Percentiles rank a stretch among this genome's conserved stretches.
These are phyloP conservation scores for Candida stauntonica DNA, from an alignment of 805 yeast genomes.

Conservation along the genomic window DNA sequence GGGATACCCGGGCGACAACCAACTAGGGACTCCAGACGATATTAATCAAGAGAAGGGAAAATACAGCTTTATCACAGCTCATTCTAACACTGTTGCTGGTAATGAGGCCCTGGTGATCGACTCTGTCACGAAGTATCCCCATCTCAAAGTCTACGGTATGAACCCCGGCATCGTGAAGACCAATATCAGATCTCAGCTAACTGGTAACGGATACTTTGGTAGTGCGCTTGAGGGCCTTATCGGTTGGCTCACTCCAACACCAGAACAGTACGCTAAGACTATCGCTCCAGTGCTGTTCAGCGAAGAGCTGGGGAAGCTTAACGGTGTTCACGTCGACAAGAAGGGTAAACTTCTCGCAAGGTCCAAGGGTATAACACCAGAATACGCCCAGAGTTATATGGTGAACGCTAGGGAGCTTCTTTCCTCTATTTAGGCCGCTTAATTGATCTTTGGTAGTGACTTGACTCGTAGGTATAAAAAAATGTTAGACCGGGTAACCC, in stretches of 20 bases:
- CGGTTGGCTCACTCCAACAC: conserved; percentile 29
- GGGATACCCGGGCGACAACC: conserved; percentile 37
- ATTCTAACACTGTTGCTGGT: conserved; percentile 40
- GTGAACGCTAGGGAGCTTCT: conserved; percentile 25
- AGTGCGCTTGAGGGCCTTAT: conserved; percentile 27
- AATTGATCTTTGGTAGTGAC: conserved; percentile 1
- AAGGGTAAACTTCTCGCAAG: conserved; percentile 27
- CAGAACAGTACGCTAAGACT: conserved; percentile 31
- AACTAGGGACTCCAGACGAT: conserved; percentile 32
- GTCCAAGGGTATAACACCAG: conserved; percentile 29
- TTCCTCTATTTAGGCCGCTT: too few species aligned
- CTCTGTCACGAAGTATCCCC: conserved; percentile 18
- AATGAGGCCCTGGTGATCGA: conserved; percentile 35
- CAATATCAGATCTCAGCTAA: conserved; percentile 30
- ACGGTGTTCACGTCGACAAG: conserved; percentile 31
- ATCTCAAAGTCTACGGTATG: conserved; percentile 32
- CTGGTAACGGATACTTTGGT: conserved; percentile 29
- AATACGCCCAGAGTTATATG: conserved; percentile 28
- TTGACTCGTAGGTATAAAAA: too few species aligned
- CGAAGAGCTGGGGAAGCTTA: conserved; percentile 26
- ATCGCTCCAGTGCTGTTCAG: conserved; percentile 31
- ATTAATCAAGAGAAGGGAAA: conserved; percentile 31
- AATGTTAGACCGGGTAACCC: too few species aligned
- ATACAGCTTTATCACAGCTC: conserved; percentile 30
- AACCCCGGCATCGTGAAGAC: conserved; percentile 39